These are phyloP conservation scores for Elaeis oleifera DNA, from an alignment of 202 grass and related monocot genomes.

Conservation along the genomic window DNA sequence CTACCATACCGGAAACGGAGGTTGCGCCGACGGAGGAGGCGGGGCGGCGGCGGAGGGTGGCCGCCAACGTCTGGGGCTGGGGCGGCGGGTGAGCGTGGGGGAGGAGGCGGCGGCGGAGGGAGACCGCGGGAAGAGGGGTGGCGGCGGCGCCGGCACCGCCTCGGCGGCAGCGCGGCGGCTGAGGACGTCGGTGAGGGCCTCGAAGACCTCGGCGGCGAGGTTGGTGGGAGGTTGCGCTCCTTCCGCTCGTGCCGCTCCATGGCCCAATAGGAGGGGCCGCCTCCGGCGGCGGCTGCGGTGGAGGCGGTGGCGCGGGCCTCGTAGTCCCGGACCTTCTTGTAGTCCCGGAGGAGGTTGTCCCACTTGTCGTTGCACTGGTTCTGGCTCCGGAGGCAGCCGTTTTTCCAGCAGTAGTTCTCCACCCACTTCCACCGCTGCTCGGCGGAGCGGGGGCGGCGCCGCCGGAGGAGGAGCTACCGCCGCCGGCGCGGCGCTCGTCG, in stretches of 20 bases:
- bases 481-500: slow-evolving; percentile 65
- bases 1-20: slow-evolving; percentile 32
- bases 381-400: slow-evolving; percentile 90
- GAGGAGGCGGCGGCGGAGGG: slow-evolving; percentile 4
- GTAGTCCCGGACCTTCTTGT: slow-evolving; percentile 97
- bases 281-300: neutral
- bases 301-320: slow-evolving; percentile 36
- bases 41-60: slow-evolving; percentile 30
- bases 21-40: slow-evolving; percentile 26
- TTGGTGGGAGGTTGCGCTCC: slow-evolving; percentile 83
- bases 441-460: slow-evolving; percentile 34
- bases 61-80: neutral
- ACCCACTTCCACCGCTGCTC: slow-evolving; percentile 99
- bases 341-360: slow-evolving; percentile 99
- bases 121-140: slow-evolving; percentile 11
- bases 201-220: slow-evolving; percentile 69
- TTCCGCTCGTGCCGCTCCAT: slow-evolving; percentile 94
- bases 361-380: slow-evolving; percentile 99
- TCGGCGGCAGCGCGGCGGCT: slow-evolving; percentile 59
- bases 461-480: neutral
- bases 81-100: neutral
- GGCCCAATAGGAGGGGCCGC: slow-evolving; percentile 61
- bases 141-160: slow-evolving; percentile 21
- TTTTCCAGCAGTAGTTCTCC: slow-evolving; percentile 96
- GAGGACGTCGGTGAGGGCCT: slow-evolving; percentile 78